Base-by-base conservation (phyloP, 106 monocot species). In the Apostasia ramifera region DNA sequence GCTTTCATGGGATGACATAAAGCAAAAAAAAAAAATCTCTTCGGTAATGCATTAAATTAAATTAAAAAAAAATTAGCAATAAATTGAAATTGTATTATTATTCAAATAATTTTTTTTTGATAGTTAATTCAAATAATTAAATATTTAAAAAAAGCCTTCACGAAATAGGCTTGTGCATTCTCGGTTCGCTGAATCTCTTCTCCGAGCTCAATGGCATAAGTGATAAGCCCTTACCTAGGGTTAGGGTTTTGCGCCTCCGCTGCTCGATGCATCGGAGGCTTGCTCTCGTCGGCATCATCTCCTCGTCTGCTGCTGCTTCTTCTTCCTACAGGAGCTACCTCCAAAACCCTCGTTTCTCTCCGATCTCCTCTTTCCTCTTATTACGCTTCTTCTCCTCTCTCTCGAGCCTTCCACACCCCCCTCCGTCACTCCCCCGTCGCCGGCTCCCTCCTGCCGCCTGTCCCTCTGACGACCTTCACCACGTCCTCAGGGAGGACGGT, bases 401-500 rank as follows among this genome's bases (percentile, higher is more conserved):
- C 26, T 26, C 26, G 26, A 26, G 26, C 26, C 26, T 26, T 26
- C 64, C 53, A 2, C 59, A 43, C 3, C 53, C 55, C 1, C 59
- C 44, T 38, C 74, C 48, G 0, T 44, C 7, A 13, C 55, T 47
- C 43, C 55, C 40, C 70, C 57, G 15, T 64, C 53, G 15, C 59
- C 47, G 9, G 51, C 44, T 9, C 6, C 70, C 61, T 43, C 42
- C 62, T 63, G 6, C 70, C 68, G 1, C 47, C 57, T 11, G 57
- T 6, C 11, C 12, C 40, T 53, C 65, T 37, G 42, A 68, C 63
- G 69, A 76, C 67, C 81, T 75, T 0, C 66, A 81, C 15, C 68
- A 84, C 53, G 81, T 92, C 8, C 55, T 81, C 69, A 76, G 73
- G 40, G 86, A 88, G 37, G 95, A 97, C 64, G 81, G 80, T 41